Base-by-base conservation (phyloP, 2,329 filamentous ascomycete species). In the Ploettnerulaceae sp. region DNA sequence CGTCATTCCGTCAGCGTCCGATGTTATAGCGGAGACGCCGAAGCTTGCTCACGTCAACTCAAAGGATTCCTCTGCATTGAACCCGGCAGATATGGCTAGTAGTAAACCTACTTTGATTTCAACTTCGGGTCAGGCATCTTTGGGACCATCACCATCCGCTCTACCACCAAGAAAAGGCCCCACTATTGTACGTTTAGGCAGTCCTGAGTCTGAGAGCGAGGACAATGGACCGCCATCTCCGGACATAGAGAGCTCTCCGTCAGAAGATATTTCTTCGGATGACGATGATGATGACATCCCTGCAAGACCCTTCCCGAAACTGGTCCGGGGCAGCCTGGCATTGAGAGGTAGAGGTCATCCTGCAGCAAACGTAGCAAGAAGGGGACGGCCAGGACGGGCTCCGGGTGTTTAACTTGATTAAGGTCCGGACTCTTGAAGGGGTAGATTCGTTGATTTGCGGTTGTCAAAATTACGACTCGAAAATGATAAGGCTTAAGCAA, bases 131-230 rank as follows among this genome's bases (percentile, higher is more conserved):
- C 2, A 22, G 8, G 7, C 24, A 8, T 4, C 35, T 7, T 7
- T 9, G 12, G 37, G 37, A n/a, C 17, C 20, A 15, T 26, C 32
- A 26, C 2, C 26, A 29, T 18, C 44, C 17, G 11, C 14, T 9
- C 24, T 39, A 15, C 33, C 28, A 29, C 17, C 20, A 20, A 41
- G 36, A 12, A 47, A 47, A 26, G 38, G 53, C 2, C 58, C 57
- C 5, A 61, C 59, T 2, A 41, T 62, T 31, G 59, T 62, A 12
- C 49, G 60, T 26, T 41, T 62, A n/a, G 31, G 49, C 31, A 57
- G 57, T 45, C 42, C 53, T 18, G 48, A 46, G 7, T 35, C 49
- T 5, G 52, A 53, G 14, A 53, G 44, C 2, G 52, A 57, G 34
- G 36, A 47, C 18, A 43, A 51, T 36, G 29, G 35, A 3, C 24